phyloP scores from a whole-genome alignment of 257 asterid species.

The Petrea volubilis region DNA sequence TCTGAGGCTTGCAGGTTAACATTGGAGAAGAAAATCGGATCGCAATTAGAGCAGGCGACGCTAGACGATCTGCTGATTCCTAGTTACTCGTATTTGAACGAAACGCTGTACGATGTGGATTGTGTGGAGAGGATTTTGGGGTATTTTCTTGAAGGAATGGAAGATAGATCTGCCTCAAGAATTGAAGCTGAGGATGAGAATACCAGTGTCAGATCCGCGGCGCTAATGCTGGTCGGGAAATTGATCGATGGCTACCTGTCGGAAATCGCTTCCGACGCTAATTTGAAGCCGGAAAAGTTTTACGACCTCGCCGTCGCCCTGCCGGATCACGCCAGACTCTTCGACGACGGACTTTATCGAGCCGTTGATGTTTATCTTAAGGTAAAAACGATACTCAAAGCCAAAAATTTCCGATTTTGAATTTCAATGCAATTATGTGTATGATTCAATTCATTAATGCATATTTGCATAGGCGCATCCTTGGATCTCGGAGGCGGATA shows the following conservation, averaged over 20 bases:
- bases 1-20: slow-evolving; percentile 61
- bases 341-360: slow-evolving; percentile 93
- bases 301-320: slow-evolving; percentile 69
- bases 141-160: slow-evolving; percentile 53
- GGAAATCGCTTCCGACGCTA: slow-evolving; percentile 94
- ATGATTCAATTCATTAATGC: neutral
- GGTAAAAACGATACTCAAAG: slow-evolving; percentile 35
- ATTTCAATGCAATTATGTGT: neutral
- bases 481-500: slow-evolving; percentile 74
- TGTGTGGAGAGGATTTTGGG: slow-evolving; percentile 84
- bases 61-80: slow-evolving; percentile 90
- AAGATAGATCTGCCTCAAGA: slow-evolving; percentile 43
- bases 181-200: slow-evolving; percentile 43
- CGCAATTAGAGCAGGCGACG: slow-evolving; percentile 79
- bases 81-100: slow-evolving; percentile 90
- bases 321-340: slow-evolving; percentile 85
- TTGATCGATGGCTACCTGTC: slow-evolving; percentile 94
- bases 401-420: neutral
- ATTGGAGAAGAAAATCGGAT: slow-evolving; percentile 88
- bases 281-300: slow-evolving; percentile 75
- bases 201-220: slow-evolving; percentile 47
- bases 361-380: slow-evolving; percentile 98
- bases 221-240: slow-evolving; percentile 80
- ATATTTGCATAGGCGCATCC: slow-evolving; percentile 67
- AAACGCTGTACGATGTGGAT: slow-evolving; percentile 88